Conservation (phyloP, 129 eudicot species). For the Scalesia atractyloides region DNA sequence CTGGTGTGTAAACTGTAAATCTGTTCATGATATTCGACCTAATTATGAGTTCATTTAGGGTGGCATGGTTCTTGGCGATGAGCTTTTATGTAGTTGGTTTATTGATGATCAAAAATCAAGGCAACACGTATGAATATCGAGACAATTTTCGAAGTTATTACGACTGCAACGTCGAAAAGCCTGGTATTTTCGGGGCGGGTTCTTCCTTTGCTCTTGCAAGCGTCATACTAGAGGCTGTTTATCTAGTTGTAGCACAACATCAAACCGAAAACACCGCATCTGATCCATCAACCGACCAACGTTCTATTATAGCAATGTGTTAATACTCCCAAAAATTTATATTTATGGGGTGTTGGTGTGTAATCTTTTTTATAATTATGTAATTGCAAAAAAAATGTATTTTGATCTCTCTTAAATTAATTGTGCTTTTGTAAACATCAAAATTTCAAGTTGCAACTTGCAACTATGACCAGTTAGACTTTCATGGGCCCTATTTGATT, state of each 20-base stretch:
- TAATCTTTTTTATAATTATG: neutral
- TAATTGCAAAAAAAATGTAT: neutral
- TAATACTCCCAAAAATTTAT: neutral
- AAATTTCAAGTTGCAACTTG: too few relatives aligned
- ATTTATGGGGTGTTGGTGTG: neutral
- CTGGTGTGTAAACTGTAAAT: too few relatives aligned
- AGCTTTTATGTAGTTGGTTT: slow-evolving; percentile 16
- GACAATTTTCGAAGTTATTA: neutral
- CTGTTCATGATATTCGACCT: too few relatives aligned
- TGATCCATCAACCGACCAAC: neutral
- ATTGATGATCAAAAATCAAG: slow-evolving; percentile 14
- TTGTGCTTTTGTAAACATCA: neutral
- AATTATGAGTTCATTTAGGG: neutral
- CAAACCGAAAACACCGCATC: neutral
- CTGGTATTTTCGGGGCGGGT: slow-evolving; percentile 24
- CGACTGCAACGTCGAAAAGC: slow-evolving; percentile 15
- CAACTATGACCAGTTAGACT: too few relatives aligned
- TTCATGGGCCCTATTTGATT: too few relatives aligned
- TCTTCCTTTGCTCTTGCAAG: slow-evolving; percentile 18
- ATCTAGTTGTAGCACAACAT: neutral
- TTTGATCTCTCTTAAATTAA: neutral
- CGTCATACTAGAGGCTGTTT: slow-evolving; percentile 11
- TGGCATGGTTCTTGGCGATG: slow-evolving; percentile 27
- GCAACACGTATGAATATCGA: neutral
- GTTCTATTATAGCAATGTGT: neutral